Base-by-base conservation (phyloP, 345 rosid genomes). In the Arabidopsis suecica region DNA sequence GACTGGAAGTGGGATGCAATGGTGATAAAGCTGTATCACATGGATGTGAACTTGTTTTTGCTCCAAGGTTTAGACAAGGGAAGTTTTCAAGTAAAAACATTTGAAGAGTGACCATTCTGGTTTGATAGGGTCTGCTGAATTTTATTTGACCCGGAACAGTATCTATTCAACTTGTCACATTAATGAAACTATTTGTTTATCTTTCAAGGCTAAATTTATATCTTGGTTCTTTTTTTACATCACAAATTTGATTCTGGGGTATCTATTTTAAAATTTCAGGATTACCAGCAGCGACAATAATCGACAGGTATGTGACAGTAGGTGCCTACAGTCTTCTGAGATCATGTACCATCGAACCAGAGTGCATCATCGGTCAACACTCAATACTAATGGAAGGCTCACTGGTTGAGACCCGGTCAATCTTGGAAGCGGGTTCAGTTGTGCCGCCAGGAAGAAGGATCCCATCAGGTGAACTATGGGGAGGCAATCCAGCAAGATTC, bases 311-410 rank as follows among this genome's bases (percentile, higher is more conserved):
- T 22, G 99, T 95, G 76, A 95, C 97, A 25, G 77, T 95, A 33
- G 98, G 99, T 74, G 97, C 96, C 11, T 86, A 88, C 80, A 71
- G 88, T 83, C 97, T 90, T 62, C 64, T 95, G 78, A 83, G 97
- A 60, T 91, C 97, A 42, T 92, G 96, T 82, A 90, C 93, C 30
- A 90, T 94, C 30, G 99, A 94, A 87, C 99, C 99, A 49, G 99
- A 94, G 83, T 91, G 97, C 87, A 88, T 91, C 36, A 88, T 94
- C 1, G 99, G 99, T 25, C 99, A 94, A 83, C 95, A 87, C 69
- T 94, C 99, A 5, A 90, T 90, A 81, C 96, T 94, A 30, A 91
- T 91, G 96, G 99, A 94, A 88, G 97, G 99, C 61, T 94, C 99
- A 8, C 76, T 94, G 74, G 88, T 94, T 41, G 99, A 95, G 83